Percentiles rank a stretch among this genome's conserved stretches.
Conservation (phyloP, 768 basidiomycete genomes). For the Amanita muscaria region DNA sequence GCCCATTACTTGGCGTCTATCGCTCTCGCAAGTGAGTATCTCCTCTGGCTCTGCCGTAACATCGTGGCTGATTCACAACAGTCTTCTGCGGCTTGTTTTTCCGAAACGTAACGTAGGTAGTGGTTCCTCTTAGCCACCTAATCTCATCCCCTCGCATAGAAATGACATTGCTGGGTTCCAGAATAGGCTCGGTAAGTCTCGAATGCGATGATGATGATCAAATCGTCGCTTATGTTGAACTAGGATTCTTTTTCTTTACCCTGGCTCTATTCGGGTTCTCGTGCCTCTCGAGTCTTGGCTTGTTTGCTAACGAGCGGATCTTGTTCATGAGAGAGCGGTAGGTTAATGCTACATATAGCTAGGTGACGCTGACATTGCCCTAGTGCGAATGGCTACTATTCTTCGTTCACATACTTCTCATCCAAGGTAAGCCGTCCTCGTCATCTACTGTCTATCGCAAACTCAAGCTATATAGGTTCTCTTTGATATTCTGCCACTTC, state of each 20-base stretch:
- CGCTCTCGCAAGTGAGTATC: conserved; percentile 56
- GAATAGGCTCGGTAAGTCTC: conserved; percentile 63
- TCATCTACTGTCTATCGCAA: not conserved
- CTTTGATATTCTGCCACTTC: conserved; percentile 92
- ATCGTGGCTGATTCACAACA: conserved; percentile 18
- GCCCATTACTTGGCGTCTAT: conserved; percentile 88
- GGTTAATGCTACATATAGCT: conserved; percentile 11
- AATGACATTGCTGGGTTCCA: conserved; percentile 98
- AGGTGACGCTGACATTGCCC: not conserved
- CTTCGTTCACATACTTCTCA: conserved; percentile 91
- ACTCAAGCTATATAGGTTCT: conserved; percentile 47
- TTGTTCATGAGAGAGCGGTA: conserved; percentile 98
- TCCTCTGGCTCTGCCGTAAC: conserved; percentile 23
- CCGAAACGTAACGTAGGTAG: conserved; percentile 69
- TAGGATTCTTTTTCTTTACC: conserved; percentile 94
- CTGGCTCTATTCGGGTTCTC: conserved; percentile 97
- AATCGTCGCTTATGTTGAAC: not conserved
- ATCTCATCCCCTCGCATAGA: conserved; percentile 22
- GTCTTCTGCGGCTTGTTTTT: conserved; percentile 93
- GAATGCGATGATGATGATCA: not conserved
- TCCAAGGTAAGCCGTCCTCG: conserved; percentile 58
- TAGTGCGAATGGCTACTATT: conserved; percentile 96
- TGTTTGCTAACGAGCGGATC: conserved; percentile 93
- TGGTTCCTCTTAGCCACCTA: not conserved
- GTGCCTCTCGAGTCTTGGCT: conserved; percentile 84